These are phyloP conservation scores for Rubia occidens DNA, from an alignment of 305 asterid genomes.

Conservation along the genomic window DNA sequence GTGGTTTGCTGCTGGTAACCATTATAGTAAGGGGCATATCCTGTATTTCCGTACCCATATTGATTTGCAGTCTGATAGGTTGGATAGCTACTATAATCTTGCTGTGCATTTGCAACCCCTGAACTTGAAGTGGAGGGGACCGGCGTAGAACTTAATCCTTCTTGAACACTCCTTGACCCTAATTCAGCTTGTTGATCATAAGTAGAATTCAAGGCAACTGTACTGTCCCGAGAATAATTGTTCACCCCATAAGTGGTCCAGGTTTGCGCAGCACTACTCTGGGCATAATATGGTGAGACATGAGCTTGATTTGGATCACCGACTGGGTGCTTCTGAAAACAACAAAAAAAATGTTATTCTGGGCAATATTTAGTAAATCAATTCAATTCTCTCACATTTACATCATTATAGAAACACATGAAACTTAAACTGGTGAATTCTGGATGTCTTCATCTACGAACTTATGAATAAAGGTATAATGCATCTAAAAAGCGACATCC, in stretches of 20 bases:
- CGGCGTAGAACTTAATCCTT: conserved; percentile 43
- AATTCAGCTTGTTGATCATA: conserved; percentile 42
- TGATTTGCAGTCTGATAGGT: conserved; percentile 62
- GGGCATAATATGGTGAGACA: conserved; percentile 41
- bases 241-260: conserved; percentile 50
- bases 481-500: neutral
- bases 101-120: conserved; percentile 47
- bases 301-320: conserved; percentile 44
- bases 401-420: neutral
- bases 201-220: conserved; percentile 42
- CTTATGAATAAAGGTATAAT: no score
- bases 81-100: conserved; percentile 61
- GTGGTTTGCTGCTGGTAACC: conserved; percentile 63
- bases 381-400: neutral
- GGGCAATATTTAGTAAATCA: neutral
- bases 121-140: conserved; percentile 57
- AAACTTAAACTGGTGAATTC: neutral
- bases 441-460: neutral
- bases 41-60: conserved; percentile 61
- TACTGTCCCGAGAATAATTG: conserved; percentile 55
- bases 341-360: neutral
- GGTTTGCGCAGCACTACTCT: conserved; percentile 51
- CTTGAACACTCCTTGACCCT: conserved; percentile 43
- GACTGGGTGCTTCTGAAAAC: conserved; percentile 48
- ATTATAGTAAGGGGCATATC: conserved; percentile 61